Conservation (phyloP, 2,329 filamentous ascomycete species). For the Metarhizium brunneum region DNA sequence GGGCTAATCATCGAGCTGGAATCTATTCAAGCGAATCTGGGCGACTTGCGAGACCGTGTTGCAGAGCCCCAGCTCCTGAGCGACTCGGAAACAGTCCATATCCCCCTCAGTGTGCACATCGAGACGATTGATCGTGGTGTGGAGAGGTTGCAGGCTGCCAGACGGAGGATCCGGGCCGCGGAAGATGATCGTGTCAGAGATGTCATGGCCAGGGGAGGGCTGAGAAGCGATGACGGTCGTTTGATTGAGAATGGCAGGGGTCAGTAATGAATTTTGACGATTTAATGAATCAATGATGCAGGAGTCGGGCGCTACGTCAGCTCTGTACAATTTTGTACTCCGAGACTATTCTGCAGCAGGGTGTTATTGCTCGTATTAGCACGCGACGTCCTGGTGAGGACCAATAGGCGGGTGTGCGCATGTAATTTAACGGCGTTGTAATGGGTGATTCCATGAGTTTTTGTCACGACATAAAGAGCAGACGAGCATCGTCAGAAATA, state of each 20-base stretch:
- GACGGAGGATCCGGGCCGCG: conserved; percentile 46
- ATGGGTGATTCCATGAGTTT: not conserved
- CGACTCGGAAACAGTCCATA: conserved; percentile 25
- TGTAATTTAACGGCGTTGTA: not conserved
- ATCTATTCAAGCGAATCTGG: conserved; percentile 60
- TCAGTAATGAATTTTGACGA: not conserved
- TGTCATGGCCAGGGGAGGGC: conserved; percentile 36
- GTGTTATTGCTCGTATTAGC: not conserved
- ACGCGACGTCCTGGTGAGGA: no score
- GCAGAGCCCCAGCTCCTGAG: conserved; percentile 54
- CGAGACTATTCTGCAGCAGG: not conserved
- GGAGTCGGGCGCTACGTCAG: not conserved
- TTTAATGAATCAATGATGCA: not conserved
- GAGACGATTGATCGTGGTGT: conserved; percentile 65
- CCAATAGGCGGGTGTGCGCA: not conserved
- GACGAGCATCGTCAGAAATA: not conserved
- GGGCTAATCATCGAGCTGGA: conserved; percentile 64
- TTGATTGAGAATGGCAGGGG: conserved; percentile 27
- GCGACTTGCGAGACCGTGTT: conserved; percentile 63
- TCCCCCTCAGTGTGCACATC: conserved; percentile 66
- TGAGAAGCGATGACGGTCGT: conserved; percentile 29
- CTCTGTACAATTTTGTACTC: not conserved
- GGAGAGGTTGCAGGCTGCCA: conserved; percentile 58
- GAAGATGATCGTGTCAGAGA: conserved; percentile 50
- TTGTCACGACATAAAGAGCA: not conserved